These are phyloP conservation scores for Lepidopterella palustris DNA, from an alignment of 495 filamentous ascomycete genomes.

Conservation along the genomic window DNA sequence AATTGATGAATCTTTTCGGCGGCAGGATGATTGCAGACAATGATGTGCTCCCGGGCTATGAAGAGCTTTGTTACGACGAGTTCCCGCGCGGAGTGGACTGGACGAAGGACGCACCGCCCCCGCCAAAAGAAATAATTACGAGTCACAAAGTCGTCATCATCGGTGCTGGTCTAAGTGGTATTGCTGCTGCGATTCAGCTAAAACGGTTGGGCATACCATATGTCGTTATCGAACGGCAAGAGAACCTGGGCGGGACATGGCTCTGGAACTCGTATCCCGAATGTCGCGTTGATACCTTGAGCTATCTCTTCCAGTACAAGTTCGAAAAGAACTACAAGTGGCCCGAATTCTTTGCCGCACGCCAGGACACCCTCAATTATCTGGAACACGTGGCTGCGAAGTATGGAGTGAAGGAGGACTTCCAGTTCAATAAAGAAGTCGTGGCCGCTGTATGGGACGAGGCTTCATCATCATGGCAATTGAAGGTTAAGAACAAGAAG, in stretches of 20 bases:
- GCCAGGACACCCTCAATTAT: slow-evolving; percentile 1
- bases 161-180: slow-evolving; percentile 40
- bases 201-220: slow-evolving; percentile 36
- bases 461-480: background rate
- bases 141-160: slow-evolving; percentile 25
- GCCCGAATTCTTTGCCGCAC: background rate
- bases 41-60: background rate
- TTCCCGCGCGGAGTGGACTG: background rate
- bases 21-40: background rate
- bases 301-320: slow-evolving; percentile 11
- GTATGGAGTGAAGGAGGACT: slow-evolving; percentile 6
- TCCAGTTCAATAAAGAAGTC: slow-evolving; percentile 7
- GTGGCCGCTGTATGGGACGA: slow-evolving; percentile 3
- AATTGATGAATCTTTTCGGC: background rate
- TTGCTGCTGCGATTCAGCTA: slow-evolving; percentile 37
- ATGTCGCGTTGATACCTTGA: slow-evolving; percentile 26
- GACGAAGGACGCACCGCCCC: background rate
- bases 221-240: slow-evolving; percentile 44
- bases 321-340: slow-evolving; percentile 2
- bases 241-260: slow-evolving; percentile 46
- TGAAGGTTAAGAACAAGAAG: background rate
- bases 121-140: background rate
- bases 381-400: slow-evolving; percentile 3
- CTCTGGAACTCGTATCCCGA: slow-evolving; percentile 48
- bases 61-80: background rate